A percentile compares a stretch with the other conserved stretches of the same genome.
phyloP scores from a whole-genome alignment of 108 stramenopile species.

The Cyclotella choctawhatcheeana region DNA sequence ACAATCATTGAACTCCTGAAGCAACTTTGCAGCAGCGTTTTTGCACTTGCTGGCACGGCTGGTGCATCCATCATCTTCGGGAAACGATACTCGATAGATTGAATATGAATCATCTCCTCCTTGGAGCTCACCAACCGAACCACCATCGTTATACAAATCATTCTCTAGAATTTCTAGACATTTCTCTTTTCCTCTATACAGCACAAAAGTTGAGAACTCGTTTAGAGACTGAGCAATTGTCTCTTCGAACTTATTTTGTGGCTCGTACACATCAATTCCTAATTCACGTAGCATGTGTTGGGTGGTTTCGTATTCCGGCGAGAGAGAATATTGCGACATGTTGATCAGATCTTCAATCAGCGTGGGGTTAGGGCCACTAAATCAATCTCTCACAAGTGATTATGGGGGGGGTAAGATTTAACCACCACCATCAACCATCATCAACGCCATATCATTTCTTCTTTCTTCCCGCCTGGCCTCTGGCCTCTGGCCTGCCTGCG shows the following conservation, averaged over 20 bases:
- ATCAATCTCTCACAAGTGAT: too few relatives aligned
- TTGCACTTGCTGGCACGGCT: slow-evolving; percentile 2
- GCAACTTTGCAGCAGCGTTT: slow-evolving; percentile 34
- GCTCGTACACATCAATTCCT: slow-evolving; percentile 56
- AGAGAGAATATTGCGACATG: slow-evolving; percentile 8
- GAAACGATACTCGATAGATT: slow-evolving; percentile 62
- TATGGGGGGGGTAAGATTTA: too few relatives aligned
- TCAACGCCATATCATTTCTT: too few relatives aligned
- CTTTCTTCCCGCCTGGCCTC: too few relatives aligned
- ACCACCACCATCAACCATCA: too few relatives aligned
- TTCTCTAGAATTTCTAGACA: slow-evolving; percentile 56
- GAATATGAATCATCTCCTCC: slow-evolving; percentile 57
- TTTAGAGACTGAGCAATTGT: slow-evolving; percentile 43
- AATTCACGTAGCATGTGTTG: slow-evolving; percentile 35
- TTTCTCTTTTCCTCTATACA: slow-evolving; percentile 40
- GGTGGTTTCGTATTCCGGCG: slow-evolving; percentile 12
- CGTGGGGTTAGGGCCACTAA: too few relatives aligned
- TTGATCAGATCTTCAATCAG: too few relatives aligned
- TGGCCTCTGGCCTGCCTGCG: too few relatives aligned
- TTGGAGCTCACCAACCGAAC: slow-evolving; percentile 56
- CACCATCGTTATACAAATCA: slow-evolving; percentile 39
- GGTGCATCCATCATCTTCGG: slow-evolving; percentile 23
- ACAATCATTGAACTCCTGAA: slow-evolving; percentile 28
- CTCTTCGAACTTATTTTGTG: slow-evolving; percentile 45
- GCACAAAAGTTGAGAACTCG: slow-evolving; percentile 59